phyloP scores from a whole-genome alignment of 805 yeast genomes.

The Candida loeiensis region DNA sequence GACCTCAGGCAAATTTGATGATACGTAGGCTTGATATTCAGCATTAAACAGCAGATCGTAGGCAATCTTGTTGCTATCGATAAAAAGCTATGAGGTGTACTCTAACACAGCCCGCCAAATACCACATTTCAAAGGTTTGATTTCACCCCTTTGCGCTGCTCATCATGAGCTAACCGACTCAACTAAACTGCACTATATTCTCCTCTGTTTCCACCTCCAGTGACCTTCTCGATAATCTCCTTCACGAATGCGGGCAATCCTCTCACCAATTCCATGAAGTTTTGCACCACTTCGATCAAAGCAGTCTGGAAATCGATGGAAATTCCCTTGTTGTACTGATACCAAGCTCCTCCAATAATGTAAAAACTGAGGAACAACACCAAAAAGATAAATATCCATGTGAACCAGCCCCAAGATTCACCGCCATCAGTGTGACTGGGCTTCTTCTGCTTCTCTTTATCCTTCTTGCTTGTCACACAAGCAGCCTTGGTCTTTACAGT shows the following conservation, averaged over 20 bases:
- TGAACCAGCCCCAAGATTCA: constrained; percentile 75
- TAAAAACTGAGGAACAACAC: constrained; percentile 70
- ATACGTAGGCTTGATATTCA: no score
- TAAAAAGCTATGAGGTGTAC: no score
- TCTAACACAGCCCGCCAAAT: no score
- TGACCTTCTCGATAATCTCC: constrained; percentile 67
- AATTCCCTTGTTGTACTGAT: constrained; percentile 69
- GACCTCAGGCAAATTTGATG: no score
- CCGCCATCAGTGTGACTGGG: constrained; percentile 24
- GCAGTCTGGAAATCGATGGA: constrained; percentile 69
- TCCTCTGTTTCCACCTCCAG: constrained; percentile 63
- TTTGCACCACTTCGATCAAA: constrained; percentile 68
- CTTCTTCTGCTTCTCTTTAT: constrained; percentile 25
- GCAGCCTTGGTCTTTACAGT: constrained; percentile 36
- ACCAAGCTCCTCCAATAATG: constrained; percentile 71
- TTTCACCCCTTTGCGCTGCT: not conserved
- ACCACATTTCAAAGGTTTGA: not conserved
- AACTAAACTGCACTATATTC: constrained; percentile 91
- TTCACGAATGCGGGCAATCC: constrained; percentile 62
- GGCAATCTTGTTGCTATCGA: no score
- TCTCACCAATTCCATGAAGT: constrained; percentile 52
- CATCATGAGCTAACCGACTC: not conserved
- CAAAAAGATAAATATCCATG: constrained; percentile 74
- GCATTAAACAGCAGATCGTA: no score
- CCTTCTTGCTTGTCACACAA: constrained; percentile 33